Base-by-base conservation (phyloP, 768 basidiomycete genomes). In the Mycena belliarum region DNA sequence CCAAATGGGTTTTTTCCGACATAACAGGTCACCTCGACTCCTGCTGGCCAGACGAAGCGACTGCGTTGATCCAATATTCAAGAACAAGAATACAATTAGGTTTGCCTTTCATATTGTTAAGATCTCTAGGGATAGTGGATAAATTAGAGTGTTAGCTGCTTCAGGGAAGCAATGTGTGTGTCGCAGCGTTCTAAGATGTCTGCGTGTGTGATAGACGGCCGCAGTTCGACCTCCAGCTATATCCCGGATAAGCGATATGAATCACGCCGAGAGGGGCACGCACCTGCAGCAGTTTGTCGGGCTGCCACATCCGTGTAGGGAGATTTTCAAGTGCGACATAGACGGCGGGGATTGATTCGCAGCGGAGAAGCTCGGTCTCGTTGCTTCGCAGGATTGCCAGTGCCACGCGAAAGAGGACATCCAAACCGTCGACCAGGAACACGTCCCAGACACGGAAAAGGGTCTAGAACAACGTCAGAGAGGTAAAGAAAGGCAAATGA, bases 391-490 rank as follows among this genome's bases (percentile, higher is more conserved):
- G 78, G 40, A 98, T 93, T 20, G 86, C 89, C 40, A 98, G 78
- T 0, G 95, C 93, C 44, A 95, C 73, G n/a, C 95, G 87, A 74
- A 95, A 95, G 18, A 96, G 79, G 6, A 94, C 90, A 63, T 95
- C 93, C 24, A 94, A 78, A 2, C 96, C 96, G 66, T 97, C 94
- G 2, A 95, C 86, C 55, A 98, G 84, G 72, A 98, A 92, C 20
- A 97, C 80, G 66, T 99, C 96, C 95, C 97, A 98, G 7, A 98
- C 87, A 48, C 96, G 80, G 74, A 98, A 95, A 38, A 98, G 76
- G 0, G 95, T 98, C 93, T 95, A 51, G 15, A 44, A 16, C 28
- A 10, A 49, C 37, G 14, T 44, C 38, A 66, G 49, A 28, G 29
- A 40, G 43, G 21, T 45, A 25, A 26, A 20, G 11, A n/a, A 33